Evolutionary conservation across 2,329 filamentous ascomycete genomes (phyloP).

Genomic region (Aureobasidium subglaciale): DNA sequence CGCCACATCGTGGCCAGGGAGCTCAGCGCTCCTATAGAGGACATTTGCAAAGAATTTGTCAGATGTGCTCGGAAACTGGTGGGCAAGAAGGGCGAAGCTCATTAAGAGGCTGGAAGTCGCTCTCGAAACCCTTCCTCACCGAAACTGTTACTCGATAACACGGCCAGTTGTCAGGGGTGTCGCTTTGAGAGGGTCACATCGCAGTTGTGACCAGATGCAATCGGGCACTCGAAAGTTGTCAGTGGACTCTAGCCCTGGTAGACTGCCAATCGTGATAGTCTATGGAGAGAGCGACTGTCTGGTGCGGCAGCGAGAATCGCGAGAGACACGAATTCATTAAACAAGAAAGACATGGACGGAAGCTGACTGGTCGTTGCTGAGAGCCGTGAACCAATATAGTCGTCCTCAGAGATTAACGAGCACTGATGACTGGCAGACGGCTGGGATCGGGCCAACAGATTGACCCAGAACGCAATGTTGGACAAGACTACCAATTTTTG

Average conservation of each 20-base stretch:
- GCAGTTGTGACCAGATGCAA: conserved; percentile 33
- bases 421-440: neutral
- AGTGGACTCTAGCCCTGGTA: conserved; percentile 33
- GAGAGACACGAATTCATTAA: conserved; percentile 22
- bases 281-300: conserved; percentile 32
- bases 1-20: conserved; percentile 14
- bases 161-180: no score
- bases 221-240: conserved; percentile 33
- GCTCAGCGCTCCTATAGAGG: conserved; percentile 15
- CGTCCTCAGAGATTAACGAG: neutral
- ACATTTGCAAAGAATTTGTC: conserved; percentile 17
- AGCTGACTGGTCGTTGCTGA: conserved; percentile 5
- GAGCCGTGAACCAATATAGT: neutral
- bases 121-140: no score
- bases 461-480: neutral
- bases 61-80: conserved; percentile 16
- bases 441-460: neutral
- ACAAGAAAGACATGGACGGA: conserved; percentile 20
- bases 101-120: conserved; percentile 14
- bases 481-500: neutral
- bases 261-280: conserved; percentile 32
- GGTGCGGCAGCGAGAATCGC: conserved; percentile 21
- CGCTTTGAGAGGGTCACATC: conserved; percentile 27
- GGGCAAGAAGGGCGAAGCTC: conserved; percentile 17
- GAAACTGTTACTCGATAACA: no score